Evolutionary conservation across 164 flowering plant species (phyloP).

Genomic region (Santalum album): DNA sequence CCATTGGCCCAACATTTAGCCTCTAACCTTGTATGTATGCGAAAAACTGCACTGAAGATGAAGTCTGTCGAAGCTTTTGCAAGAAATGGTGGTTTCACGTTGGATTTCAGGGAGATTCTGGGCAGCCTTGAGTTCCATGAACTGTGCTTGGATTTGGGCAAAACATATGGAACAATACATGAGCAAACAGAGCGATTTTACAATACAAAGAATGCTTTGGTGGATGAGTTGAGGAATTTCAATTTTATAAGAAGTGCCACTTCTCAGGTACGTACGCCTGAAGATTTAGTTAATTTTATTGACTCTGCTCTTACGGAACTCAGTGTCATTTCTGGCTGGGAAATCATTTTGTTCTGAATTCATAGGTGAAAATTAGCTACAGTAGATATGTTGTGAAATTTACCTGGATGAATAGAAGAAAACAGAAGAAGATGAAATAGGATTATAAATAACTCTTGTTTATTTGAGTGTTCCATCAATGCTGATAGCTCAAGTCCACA

Average conservation of each 20-base stretch:
- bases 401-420: too few species aligned
- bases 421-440: too few species aligned
- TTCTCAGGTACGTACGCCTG: constrained; percentile 26
- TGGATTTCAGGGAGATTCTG: constrained; percentile 28
- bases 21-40: constrained; percentile 40
- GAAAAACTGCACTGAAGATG: constrained; percentile 42
- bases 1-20: constrained; percentile 21
- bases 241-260: constrained; percentile 12
- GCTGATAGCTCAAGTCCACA: background rate
- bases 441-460: too few species aligned
- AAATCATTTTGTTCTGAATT: constrained; percentile 6
- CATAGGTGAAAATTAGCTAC: too few species aligned
- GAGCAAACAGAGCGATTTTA: constrained; percentile 8
- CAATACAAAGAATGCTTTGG: constrained; percentile 6
- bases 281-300: constrained; percentile 40
- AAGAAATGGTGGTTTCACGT: constrained; percentile 9
- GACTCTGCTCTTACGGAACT: constrained; percentile 24
- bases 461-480: background rate
- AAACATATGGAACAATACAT: constrained; percentile 30
- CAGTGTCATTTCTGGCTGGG: constrained; percentile 9
- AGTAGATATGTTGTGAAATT: too few species aligned
- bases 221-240: constrained; percentile 15
- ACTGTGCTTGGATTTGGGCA: constrained; percentile 29
- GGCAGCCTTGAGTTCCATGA: constrained; percentile 40
- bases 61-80: constrained; percentile 13